Base-by-base conservation (phyloP, 164 flowering plant genomes). In the Stephania cephalantha region DNA sequence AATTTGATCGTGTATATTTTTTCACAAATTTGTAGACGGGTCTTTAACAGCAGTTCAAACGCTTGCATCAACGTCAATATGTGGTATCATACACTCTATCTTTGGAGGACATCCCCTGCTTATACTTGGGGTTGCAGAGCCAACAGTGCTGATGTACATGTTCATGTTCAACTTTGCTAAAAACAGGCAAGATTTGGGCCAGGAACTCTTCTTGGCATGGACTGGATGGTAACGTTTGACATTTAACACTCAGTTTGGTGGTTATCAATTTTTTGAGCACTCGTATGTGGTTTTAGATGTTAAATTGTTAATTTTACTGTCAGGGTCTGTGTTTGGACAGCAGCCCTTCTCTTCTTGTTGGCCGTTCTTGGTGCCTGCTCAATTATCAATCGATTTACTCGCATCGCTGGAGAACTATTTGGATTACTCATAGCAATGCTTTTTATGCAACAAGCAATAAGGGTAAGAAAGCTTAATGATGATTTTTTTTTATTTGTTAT, bases 261-360 rank as follows among this genome's bases (percentile, higher is more conserved):
- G 22, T 61, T 25, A 4, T 18, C 9, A 61, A 61, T 61, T 18
- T 15, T 61, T 17, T 18, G 18, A 61, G 66, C 22, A 61, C 66
- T 61, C n/a, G 7, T 58, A 58, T 4, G 22, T 61, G 66, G 66
- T 61, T 61, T 61, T 61, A 61, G 25, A 68, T 46, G 53, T 71
- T 42, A 53, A 69, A 3, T 15, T 55, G 25, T 74, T 74, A 15
- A n/a, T 71, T 80, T 67, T 75, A 30, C 42, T 58, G 78, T 68
- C 79, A 90, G 99, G 99, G 99, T 95, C 71, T 95, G 98, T 77
- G 95, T 92, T 9, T 95, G 99, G 99, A 93, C 98, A 9, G 92
- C 98, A 25, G 70, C 87, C 77, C 82, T 95, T 85, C 96, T 95
- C 35, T 90, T 95, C 86, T 80, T 88, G 84, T 84, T 95, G 75